These are phyloP conservation scores for Proteromonas lacertae DNA, from an alignment of 352 stramenopile genomes.

Conservation along the genomic window DNA sequence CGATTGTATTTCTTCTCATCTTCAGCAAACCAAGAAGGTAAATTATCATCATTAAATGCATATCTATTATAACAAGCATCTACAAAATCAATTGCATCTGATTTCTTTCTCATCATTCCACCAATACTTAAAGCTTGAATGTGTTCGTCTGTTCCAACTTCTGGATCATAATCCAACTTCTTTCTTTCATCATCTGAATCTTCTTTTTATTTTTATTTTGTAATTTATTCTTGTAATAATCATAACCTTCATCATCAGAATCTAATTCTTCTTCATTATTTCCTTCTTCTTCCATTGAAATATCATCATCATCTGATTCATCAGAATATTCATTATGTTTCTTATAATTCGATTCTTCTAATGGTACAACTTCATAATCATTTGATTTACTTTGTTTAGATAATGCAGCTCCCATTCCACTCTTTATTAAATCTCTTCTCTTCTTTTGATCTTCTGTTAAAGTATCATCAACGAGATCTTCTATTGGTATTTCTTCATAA, in stretches of 20 bases:
- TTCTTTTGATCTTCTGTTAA: too few species aligned
- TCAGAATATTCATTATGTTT: too few species aligned
- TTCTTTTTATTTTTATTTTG: constrained; percentile 1
- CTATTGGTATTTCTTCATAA: neutral
- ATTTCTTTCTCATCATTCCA: constrained; percentile 85
- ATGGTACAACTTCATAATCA: too few species aligned
- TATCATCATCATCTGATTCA: neutral
- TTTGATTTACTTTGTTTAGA: too few species aligned
- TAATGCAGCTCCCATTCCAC: too few species aligned
- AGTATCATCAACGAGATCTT: too few species aligned
- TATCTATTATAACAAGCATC: constrained; percentile 96
- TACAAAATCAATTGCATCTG: constrained; percentile 81
- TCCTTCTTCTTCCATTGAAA: constrained; percentile 1
- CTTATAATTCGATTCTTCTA: too few species aligned
- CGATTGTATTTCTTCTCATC: constrained; percentile 82
- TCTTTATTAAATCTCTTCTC: too few species aligned
- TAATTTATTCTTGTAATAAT: neutral
- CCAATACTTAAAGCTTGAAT: constrained; percentile 26
- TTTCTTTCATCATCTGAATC: constrained; percentile 24
- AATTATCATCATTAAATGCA: constrained; percentile 81
- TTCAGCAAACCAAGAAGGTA: constrained; percentile 91
- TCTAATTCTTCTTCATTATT: neutral
- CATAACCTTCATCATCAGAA: neutral
- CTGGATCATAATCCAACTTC: constrained; percentile 75
- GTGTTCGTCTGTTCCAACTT: constrained; percentile 87